These are phyloP conservation scores for Sporothrix brunneoviolacea DNA, from an alignment of 2,329 filamentous ascomycete genomes.

Conservation along the genomic window DNA sequence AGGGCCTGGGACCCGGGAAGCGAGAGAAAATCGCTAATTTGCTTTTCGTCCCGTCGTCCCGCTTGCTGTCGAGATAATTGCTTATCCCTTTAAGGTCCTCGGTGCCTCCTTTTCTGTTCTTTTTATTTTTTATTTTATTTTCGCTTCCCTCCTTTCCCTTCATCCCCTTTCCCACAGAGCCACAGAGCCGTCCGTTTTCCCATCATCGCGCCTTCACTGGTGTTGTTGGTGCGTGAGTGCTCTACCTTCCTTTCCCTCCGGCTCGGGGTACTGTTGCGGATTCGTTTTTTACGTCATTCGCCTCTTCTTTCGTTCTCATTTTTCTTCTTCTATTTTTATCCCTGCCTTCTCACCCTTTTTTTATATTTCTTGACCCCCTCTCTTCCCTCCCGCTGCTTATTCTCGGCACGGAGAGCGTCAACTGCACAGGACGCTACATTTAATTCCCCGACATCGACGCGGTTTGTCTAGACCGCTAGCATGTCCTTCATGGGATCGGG, in stretches of 20 bases:
- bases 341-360: not conserved
- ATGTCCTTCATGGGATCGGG: conserved; percentile 38
- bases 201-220: not conserved
- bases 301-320: not conserved
- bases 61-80: not conserved
- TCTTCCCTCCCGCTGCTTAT: no score
- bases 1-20: not conserved
- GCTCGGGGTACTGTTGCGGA: conserved; percentile 1
- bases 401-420: no score
- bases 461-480: not conserved
- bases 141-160: not conserved
- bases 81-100: not conserved
- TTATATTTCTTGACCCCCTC: not conserved
- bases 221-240: not conserved
- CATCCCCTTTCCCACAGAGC: not conserved
- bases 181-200: not conserved
- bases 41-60: no score
- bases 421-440: no score
- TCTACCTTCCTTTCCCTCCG: not conserved
- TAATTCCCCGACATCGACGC: not conserved
- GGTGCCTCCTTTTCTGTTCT: not conserved
- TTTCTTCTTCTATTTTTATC: not conserved
- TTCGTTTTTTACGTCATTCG: conserved; percentile 9
- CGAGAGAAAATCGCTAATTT: not conserved
- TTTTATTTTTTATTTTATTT: not conserved